Conservation (phyloP, 225 moss, liverwort and hornwort species). For the Bryoerythrophyllum caledonicum region DNA sequence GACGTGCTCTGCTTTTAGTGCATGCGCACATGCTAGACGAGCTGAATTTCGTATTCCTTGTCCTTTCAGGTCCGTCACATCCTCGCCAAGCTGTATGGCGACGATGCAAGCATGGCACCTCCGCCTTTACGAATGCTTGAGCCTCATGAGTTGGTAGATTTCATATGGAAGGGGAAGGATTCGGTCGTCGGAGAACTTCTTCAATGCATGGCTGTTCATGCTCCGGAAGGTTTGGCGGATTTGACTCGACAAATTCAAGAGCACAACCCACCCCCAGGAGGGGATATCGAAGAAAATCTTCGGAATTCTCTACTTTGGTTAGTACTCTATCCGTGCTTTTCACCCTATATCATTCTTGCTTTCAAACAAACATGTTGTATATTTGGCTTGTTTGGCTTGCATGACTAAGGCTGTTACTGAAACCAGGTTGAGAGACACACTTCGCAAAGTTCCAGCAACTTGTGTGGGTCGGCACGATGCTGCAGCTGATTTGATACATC, state of each 20-base stretch:
- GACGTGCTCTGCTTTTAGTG: slow-evolving; percentile 16
- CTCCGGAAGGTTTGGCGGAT: slow-evolving; percentile 63
- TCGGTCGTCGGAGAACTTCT: slow-evolving; percentile 89
- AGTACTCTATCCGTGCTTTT: slow-evolving; percentile 15
- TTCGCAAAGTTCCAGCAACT: slow-evolving; percentile 83
- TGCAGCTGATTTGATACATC: slow-evolving; percentile 96
- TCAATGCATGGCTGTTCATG: slow-evolving; percentile 77
- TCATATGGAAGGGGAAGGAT: slow-evolving; percentile 87
- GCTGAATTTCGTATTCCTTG: slow-evolving; percentile 1
- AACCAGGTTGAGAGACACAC: slow-evolving; percentile 86
- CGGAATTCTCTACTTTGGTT: slow-evolving; percentile 76
- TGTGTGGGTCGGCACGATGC: slow-evolving; percentile 95
- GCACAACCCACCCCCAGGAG: slow-evolving; percentile 65
- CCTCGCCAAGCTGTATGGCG: slow-evolving; percentile 62
- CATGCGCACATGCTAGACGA: slow-evolving; percentile 5
- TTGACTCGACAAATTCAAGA: slow-evolving; percentile 69
- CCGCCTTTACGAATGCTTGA: slow-evolving; percentile 86
- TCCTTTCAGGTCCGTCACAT: slow-evolving; percentile 70
- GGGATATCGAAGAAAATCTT: slow-evolving; percentile 68
- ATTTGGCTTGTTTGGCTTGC: slow-evolving; percentile 9
- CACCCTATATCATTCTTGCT: background rate
- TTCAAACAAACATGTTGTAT: background rate
- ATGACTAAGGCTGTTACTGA: slow-evolving; percentile 27
- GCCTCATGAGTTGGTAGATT: slow-evolving; percentile 80
- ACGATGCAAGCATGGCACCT: slow-evolving; percentile 66